phyloP scores from a whole-genome alignment of 2,329 filamentous ascomycete species.

The Sclerotinia nivalis region DNA sequence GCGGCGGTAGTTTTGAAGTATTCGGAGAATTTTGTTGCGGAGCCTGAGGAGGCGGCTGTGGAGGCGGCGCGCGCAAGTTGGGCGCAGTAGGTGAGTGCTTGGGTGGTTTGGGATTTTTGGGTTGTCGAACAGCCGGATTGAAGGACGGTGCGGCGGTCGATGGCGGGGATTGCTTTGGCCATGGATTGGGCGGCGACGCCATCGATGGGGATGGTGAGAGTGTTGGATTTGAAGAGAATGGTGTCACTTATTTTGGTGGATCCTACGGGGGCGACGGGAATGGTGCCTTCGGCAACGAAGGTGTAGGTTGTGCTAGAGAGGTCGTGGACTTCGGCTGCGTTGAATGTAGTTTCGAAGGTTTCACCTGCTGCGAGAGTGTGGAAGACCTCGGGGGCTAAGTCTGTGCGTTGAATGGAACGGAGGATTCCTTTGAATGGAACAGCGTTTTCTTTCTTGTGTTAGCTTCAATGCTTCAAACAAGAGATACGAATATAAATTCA shows the following conservation, averaged over 20 bases:
- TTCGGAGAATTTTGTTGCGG: conserved; percentile 53
- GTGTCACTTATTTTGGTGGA: conserved; percentile 56
- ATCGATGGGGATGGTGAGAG: conserved; percentile 57
- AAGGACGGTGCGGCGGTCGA: conserved; percentile 53
- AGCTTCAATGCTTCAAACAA: not conserved
- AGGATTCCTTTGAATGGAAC: conserved; percentile 30
- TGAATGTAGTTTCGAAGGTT: conserved; percentile 47
- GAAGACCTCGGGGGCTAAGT: conserved; percentile 45
- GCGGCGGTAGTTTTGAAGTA: conserved; percentile 63
- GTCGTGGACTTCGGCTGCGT: conserved; percentile 48
- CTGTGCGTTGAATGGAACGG: conserved; percentile 43
- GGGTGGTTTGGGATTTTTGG: conserved; percentile 39
- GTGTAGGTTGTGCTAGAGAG: conserved; percentile 54
- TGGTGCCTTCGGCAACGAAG: conserved; percentile 55
- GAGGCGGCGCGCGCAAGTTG: conserved; percentile 55
- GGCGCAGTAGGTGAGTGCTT: conserved; percentile 56
- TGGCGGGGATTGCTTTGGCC: conserved; percentile 42
- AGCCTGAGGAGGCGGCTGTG: conserved; percentile 51
- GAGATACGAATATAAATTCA: not conserved
- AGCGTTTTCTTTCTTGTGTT: conserved; percentile 5
- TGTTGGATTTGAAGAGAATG: conserved; percentile 60
- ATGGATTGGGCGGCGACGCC: conserved; percentile 51
- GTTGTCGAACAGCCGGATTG: conserved; percentile 56
- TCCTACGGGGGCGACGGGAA: conserved; percentile 55
- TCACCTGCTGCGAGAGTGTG: conserved; percentile 45